Evolutionary conservation across 2,329 filamentous ascomycete genomes (phyloP).

Genomic region (Penicillium vulpinum): DNA sequence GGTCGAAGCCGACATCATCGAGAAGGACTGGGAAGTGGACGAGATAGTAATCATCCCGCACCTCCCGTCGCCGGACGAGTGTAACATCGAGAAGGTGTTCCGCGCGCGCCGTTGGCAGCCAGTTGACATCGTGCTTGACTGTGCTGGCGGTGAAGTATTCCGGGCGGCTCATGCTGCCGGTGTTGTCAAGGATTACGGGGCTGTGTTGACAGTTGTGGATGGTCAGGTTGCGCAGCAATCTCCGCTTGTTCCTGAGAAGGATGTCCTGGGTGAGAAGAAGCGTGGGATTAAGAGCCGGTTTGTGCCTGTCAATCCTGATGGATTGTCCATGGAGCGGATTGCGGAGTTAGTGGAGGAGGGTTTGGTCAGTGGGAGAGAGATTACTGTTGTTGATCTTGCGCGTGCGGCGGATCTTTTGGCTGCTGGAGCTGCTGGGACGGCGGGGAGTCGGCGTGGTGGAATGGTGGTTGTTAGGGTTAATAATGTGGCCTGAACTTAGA

Average conservation of each 20-base stretch:
- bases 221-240: conserved; percentile 24
- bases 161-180: conserved; percentile 34
- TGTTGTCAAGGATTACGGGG: conserved; percentile 37
- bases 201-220: conserved; percentile 38
- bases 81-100: conserved; percentile 36
- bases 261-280: conserved; percentile 21
- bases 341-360: conserved; percentile 37
- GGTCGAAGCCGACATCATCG: conserved; percentile 30
- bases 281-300: conserved; percentile 34
- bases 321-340: conserved; percentile 35
- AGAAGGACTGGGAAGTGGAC: conserved; percentile 33
- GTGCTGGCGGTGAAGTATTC: conserved; percentile 36
- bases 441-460: conserved; percentile 26
- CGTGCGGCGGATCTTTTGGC: conserved; percentile 37
- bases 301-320: conserved; percentile 41
- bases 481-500: conserved; percentile 1
- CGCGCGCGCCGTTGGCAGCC: conserved; percentile 32
- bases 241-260: conserved; percentile 13
- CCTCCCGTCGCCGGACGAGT: conserved; percentile 25
- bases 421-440: conserved; percentile 31
- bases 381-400: conserved; percentile 36
- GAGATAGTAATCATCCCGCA: conserved; percentile 34
- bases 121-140: conserved; percentile 46
- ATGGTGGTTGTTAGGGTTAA: conserved; percentile 39
- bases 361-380: conserved; percentile 36